Conservation (phyloP, 441 rosid species). For the Metrosideros polymorpha region DNA sequence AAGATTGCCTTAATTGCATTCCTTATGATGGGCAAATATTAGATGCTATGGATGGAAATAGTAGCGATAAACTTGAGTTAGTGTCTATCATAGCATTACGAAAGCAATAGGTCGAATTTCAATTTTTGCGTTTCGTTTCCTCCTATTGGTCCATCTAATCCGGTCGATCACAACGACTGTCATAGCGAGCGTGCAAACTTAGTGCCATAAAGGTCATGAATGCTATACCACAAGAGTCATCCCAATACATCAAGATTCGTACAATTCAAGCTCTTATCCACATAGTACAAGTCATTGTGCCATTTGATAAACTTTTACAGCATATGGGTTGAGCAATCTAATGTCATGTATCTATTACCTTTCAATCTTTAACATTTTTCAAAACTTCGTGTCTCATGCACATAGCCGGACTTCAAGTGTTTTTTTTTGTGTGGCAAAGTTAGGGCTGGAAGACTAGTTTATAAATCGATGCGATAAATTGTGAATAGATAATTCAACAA, state of each 20-base stretch:
- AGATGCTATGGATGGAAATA: background rate
- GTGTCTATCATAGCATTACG: background rate
- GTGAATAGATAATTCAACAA: background rate
- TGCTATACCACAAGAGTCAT: background rate
- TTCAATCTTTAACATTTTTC: no score
- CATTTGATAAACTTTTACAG: rapidly evolving
- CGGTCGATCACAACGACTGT: background rate
- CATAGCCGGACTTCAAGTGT: background rate
- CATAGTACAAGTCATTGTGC: background rate
- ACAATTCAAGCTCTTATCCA: background rate
- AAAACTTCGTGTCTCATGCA: no score
- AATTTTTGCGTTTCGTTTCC: background rate
- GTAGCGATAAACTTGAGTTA: no score
- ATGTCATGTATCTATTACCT: background rate
- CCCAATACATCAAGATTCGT: background rate
- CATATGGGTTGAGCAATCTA: background rate
- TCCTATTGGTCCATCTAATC: background rate
- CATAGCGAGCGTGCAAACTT: background rate
- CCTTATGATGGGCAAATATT: background rate
- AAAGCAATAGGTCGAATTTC: background rate
- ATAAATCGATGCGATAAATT: background rate
- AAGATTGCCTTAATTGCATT: background rate
- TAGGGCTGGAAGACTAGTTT: background rate
- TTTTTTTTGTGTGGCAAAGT: no score
- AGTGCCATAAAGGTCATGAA: background rate